Conservation (phyloP, 2,329 filamentous ascomycete genomes). For the Cercospora nicotianae region DNA sequence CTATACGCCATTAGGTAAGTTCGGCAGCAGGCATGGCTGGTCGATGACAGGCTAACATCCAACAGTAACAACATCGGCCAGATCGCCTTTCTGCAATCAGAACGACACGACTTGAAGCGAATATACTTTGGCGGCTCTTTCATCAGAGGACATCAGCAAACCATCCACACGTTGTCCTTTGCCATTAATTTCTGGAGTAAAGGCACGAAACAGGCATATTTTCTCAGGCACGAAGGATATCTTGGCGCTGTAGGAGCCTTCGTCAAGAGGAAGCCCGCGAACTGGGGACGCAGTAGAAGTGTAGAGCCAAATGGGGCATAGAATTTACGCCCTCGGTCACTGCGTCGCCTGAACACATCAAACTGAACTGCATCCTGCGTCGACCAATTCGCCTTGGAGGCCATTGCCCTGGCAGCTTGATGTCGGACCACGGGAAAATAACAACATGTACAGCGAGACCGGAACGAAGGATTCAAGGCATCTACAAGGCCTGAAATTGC, state of each 20-base stretch:
- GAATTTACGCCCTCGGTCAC: background rate
- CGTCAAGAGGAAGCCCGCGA: conserved; percentile 81
- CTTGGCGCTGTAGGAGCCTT: conserved; percentile 93
- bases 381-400: no score
- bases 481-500: no score
- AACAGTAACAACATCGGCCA: conserved; percentile 93
- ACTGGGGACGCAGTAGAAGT: conserved; percentile 65
- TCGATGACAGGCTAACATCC: conserved; percentile 29
- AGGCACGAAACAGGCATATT: conserved; percentile 91
- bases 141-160: conserved; percentile 93
- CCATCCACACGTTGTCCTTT: conserved; percentile 95
- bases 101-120: conserved; percentile 84
- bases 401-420: no score
- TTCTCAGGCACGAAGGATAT: conserved; percentile 92
- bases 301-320: conserved; percentile 19
- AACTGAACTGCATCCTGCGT: background rate
- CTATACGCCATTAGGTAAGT: conserved; percentile 78
- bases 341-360: background rate
- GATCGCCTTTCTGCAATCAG: conserved; percentile 94
- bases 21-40: background rate
- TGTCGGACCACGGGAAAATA: no score
- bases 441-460: no score
- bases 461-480: no score
- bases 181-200: conserved; percentile 98
- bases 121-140: conserved; percentile 99